Conservation (phyloP, 2,329 filamentous ascomycete species). For the Pezicula neosporulosa region DNA sequence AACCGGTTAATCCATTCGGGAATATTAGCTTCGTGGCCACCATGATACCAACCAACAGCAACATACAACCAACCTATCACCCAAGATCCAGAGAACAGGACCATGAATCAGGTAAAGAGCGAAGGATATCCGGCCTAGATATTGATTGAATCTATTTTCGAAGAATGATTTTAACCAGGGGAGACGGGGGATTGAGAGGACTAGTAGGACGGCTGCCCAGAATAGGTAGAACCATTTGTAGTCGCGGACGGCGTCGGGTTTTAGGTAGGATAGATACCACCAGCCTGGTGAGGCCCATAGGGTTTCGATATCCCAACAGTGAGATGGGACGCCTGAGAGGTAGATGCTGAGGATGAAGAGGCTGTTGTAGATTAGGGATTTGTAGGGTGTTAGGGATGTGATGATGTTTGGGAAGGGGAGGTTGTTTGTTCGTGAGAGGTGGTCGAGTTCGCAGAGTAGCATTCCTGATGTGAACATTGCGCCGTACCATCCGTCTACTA, state of each 20-base stretch:
- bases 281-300: conserved; percentile 51
- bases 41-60: conserved; percentile 51
- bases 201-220: conserved; percentile 53
- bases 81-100: conserved; percentile 54
- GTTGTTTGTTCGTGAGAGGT: conserved; percentile 45
- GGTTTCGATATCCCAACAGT: conserved; percentile 41
- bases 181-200: conserved; percentile 54
- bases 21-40: conserved; percentile 46
- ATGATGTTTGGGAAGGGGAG: conserved; percentile 44
- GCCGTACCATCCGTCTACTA: conserved; percentile 61
- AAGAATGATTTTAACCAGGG: conserved; percentile 56
- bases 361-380: conserved; percentile 47
- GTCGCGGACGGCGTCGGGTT: conserved; percentile 62
- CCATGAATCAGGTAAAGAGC: conserved; percentile 63
- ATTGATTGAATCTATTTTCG: conserved; percentile 55
- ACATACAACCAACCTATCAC: conserved; percentile 61
- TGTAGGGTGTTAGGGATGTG: conserved; percentile 40
- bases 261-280: conserved; percentile 43
- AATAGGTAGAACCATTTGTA: conserved; percentile 68
- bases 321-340: conserved; percentile 58
- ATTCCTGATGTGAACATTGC: conserved; percentile 56
- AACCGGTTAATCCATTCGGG: conserved; percentile 55
- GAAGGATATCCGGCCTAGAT: conserved; percentile 60
- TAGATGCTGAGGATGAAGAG: conserved; percentile 50
- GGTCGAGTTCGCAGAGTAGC: conserved; percentile 58